phyloP scores from a whole-genome alignment of 2,329 filamentous ascomycete species.

The Penicillium olsonii region DNA sequence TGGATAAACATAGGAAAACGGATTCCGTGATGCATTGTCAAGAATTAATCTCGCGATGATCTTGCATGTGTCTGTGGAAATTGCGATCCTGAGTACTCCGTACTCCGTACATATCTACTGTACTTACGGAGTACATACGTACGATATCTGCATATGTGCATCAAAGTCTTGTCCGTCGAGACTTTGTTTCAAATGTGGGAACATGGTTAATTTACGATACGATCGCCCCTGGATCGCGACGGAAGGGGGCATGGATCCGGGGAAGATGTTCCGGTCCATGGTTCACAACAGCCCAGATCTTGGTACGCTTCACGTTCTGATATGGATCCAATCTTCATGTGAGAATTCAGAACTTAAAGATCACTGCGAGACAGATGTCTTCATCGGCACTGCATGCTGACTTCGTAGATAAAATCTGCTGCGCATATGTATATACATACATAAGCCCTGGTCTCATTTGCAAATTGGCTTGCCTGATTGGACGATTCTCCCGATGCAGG shows the following conservation, averaged over 20 bases:
- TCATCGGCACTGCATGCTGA: background rate
- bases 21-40: background rate
- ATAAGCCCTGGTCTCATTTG: background rate
- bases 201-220: constrained; percentile 7
- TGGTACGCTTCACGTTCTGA: constrained; percentile 11
- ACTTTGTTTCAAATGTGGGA: background rate
- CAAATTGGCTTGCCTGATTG: constrained; percentile 1
- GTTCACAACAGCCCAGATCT: constrained; percentile 22
- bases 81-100: background rate
- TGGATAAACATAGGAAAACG: constrained; percentile 1
- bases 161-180: background rate
- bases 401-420: constrained; percentile 2
- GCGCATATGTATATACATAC: constrained; percentile 3
- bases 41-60: background rate
- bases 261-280: constrained; percentile 23
- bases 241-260: constrained; percentile 15
- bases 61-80: background rate
- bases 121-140: too few relatives aligned
- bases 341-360: background rate
- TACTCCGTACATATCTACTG: background rate
- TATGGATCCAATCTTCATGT: constrained; percentile 10
- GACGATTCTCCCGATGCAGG: constrained; percentile 12
- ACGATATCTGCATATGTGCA: background rate
- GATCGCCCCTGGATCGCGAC: constrained; percentile 15
- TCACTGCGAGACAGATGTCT: background rate